A percentile compares a stretch with the other conserved stretches of the same genome.
Conservation (phyloP, 2,329 filamentous ascomycete genomes). For the Phyllosticta paracitricarpa region DNA sequence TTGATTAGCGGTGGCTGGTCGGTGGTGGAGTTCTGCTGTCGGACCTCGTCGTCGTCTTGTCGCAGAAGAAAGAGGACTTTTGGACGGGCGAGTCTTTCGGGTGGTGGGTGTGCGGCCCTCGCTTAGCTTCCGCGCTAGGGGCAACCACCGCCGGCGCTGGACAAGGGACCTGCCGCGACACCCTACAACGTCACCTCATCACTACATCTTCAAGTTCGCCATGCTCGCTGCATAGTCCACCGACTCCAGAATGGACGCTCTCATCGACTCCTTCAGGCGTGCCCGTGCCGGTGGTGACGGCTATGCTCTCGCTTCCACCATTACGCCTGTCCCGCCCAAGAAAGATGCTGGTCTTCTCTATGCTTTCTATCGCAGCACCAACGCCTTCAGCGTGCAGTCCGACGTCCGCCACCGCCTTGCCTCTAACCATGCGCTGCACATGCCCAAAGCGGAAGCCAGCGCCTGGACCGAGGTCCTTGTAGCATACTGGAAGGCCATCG, state of each 20-base stretch:
- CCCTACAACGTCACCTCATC: neutral
- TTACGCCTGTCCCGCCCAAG: constrained; percentile 59
- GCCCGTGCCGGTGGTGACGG: constrained; percentile 59
- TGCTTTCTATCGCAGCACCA: constrained; percentile 62
- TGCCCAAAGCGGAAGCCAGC: constrained; percentile 57
- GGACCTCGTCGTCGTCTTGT: constrained; percentile 12
- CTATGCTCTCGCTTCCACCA: constrained; percentile 60
- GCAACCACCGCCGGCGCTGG: constrained; percentile 7
- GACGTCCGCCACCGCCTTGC: constrained; percentile 59
- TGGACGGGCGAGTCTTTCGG: constrained; percentile 11
- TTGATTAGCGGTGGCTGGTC: constrained; percentile 10
- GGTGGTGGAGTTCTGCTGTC: constrained; percentile 10
- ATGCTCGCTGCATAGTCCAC: neutral
- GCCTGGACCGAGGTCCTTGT: constrained; percentile 84
- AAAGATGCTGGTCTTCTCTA: constrained; percentile 56
- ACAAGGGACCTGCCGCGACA: neutral
- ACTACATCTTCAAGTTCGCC: neutral
- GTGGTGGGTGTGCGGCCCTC: constrained; percentile 8
- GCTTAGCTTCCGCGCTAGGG: constrained; percentile 9
- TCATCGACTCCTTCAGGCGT: constrained; percentile 63
- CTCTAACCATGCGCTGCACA: constrained; percentile 46
- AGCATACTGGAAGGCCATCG: constrained; percentile 73
- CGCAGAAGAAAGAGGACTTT: constrained; percentile 17
- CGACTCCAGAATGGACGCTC: constrained; percentile 12
- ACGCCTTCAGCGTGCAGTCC: constrained; percentile 51